Evolutionary conservation across 2,329 filamentous ascomycete species (phyloP).

Genomic region (Coniella lustricola): DNA sequence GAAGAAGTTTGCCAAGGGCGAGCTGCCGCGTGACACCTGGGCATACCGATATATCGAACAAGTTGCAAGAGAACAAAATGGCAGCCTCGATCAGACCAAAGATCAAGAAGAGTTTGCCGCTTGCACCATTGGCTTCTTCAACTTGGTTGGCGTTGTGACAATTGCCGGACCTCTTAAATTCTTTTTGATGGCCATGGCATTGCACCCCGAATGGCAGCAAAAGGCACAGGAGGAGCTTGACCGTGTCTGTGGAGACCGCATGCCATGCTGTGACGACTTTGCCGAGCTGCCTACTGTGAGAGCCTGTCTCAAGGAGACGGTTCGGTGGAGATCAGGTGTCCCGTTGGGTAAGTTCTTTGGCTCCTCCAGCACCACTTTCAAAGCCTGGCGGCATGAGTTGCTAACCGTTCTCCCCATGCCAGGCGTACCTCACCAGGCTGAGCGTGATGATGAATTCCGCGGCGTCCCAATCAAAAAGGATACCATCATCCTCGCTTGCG

Average conservation of each 20-base stretch:
- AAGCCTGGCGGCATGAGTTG: not conserved
- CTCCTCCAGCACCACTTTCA: no score
- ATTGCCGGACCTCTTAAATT: slow-evolving; percentile 43
- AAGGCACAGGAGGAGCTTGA: slow-evolving; percentile 53
- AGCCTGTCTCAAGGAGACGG: slow-evolving; percentile 50
- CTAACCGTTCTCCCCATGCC: not conserved
- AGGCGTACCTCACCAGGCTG: slow-evolving; percentile 44
- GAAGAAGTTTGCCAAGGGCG: slow-evolving; percentile 31
- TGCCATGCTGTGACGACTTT: slow-evolving; percentile 45
- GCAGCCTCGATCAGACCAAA: slow-evolving; percentile 31
- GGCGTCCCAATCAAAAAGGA: slow-evolving; percentile 42
- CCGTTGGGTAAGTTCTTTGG: slow-evolving; percentile 37
- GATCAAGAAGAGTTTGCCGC: slow-evolving; percentile 40
- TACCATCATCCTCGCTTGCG: slow-evolving; percentile 42
- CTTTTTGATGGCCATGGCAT: slow-evolving; percentile 45
- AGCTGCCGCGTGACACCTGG: slow-evolving; percentile 40
- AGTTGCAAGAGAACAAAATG: slow-evolving; percentile 33
- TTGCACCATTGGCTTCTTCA: slow-evolving; percentile 46
- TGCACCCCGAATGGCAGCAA: slow-evolving; percentile 45
- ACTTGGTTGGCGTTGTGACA: slow-evolving; percentile 43
- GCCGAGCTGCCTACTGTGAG: slow-evolving; percentile 44
- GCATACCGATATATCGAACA: slow-evolving; percentile 41
- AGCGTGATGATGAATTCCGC: slow-evolving; percentile 37
- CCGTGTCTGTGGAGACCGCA: slow-evolving; percentile 43
- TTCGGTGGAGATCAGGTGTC: slow-evolving; percentile 51